These are phyloP conservation scores for Aspergillus quadricinctus DNA, from an alignment of 2,329 filamentous ascomycete species.

Conservation along the genomic window DNA sequence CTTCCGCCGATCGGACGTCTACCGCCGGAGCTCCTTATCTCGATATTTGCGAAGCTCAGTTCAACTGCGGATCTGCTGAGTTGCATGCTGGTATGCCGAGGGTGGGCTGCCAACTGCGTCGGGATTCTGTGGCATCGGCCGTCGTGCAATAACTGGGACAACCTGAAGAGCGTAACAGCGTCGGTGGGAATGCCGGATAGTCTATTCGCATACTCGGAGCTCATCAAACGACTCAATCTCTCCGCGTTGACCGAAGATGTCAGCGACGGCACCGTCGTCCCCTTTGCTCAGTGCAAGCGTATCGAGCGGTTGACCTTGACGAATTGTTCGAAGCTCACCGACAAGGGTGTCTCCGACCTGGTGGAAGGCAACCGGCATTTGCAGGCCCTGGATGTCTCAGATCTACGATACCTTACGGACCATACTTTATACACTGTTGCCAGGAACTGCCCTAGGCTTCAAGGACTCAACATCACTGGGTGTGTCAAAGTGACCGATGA, in stretches of 20 bases:
- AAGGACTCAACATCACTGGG: conserved; percentile 87
- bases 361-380: conserved; percentile 75
- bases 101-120: conserved; percentile 88
- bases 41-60: conserved; percentile 80
- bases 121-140: conserved; percentile 93
- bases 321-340: conserved; percentile 79
- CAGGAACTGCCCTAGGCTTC: conserved; percentile 74
- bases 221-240: conserved; percentile 88
- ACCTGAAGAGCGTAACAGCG: conserved; percentile 73
- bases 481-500: conserved; percentile 83
- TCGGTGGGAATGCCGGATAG: conserved; percentile 69
- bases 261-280: conserved; percentile 83
- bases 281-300: conserved; percentile 78
- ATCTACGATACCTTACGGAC: conserved; percentile 75
- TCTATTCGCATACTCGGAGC: conserved; percentile 83
- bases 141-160: conserved; percentile 79
- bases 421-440: conserved; percentile 73
- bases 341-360: conserved; percentile 74
- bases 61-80: conserved; percentile 72
- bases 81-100: conserved; percentile 91
- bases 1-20: conserved; percentile 69
- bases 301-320: conserved; percentile 91
- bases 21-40: conserved; percentile 91
- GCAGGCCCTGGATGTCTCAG: conserved; percentile 85
- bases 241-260: conserved; percentile 70